Base-by-base conservation (phyloP, 768 basidiomycete species). In the Russula griseocarnosa region DNA sequence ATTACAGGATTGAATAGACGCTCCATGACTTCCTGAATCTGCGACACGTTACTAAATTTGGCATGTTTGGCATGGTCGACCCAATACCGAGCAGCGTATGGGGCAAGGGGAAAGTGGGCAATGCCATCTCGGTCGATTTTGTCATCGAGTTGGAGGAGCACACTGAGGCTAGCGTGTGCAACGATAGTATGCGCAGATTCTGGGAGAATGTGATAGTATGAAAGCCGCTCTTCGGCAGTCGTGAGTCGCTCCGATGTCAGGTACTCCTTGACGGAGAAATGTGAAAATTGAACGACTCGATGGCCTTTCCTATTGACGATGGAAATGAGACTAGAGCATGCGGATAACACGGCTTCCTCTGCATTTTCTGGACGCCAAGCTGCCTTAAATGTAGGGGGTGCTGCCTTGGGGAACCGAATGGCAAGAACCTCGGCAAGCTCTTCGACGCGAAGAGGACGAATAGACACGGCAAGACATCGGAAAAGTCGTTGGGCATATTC, bases 251-350 rank as follows among this genome's bases (percentile, higher is more conserved):
- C 3, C 8, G 62, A 60, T 8, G 36, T 52, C 50, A 63, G 36
- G 58, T 36, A 63, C n/a, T 63, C 62, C 14, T 63, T 59, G 20
- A 63, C 62, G 1, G 62, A 63, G 20, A 54, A 63, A 20, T 63
- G 62, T 0, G 62, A 59, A 14, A 63, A 63, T 10, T 63, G 62
- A 1, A 63, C 62, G 4, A 59, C 9, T 36, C 18, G 40, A 1
- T 6, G 11, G 10, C 53, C 58, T 18, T 26, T 20, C 5, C 52
- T 30, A n/a, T 57, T 13, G 53, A 44, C 36, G 1, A 63, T 9
- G 1, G 13, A 1, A 24, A 59, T 28, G 1, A 63, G 26, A 36
- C 58, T 58, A 28, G 62, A 53, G 13, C 42, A 53, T 3, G 51
- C 57, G 5, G 57, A 60, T 3, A 34, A 32, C 0, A 63, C 32